Evolutionary conservation across 179 eudicot genomes (phyloP).

Genomic region (Patellifolia procumbens): DNA sequence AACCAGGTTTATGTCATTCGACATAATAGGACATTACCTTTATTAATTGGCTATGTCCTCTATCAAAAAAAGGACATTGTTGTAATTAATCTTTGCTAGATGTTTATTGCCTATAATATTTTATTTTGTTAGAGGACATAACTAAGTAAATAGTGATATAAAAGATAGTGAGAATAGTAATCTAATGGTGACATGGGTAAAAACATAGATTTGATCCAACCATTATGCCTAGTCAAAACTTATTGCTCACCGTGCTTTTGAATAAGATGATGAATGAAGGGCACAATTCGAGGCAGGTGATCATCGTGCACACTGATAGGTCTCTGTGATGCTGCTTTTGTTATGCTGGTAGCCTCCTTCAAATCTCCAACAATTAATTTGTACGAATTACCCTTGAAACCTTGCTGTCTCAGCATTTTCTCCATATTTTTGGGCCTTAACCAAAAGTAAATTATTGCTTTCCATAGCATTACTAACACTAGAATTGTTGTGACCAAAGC

Average conservation of each 20-base stretch:
- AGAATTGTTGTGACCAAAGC: not conserved
- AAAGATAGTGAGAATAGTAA: too few relatives aligned
- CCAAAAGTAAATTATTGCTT: not conserved
- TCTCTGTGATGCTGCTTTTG: not conserved
- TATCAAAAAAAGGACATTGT: too few relatives aligned
- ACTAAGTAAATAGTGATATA: too few relatives aligned
- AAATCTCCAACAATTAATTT: slow-evolving; percentile 1
- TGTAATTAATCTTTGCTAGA: too few relatives aligned
- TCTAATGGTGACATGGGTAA: too few relatives aligned
- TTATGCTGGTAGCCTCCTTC: not conserved
- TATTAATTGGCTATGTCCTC: too few relatives aligned
- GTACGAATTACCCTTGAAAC: slow-evolving; percentile 1
- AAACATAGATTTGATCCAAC: too few relatives aligned
- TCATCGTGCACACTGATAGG: not conserved
- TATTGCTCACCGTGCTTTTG: not conserved
- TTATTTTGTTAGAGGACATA: too few relatives aligned
- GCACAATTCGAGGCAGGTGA: not conserved
- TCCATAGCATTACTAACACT: not conserved
- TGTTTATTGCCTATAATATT: too few relatives aligned
- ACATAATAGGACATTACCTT: too few relatives aligned
- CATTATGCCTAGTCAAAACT: too few relatives aligned
- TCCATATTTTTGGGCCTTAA: not conserved
- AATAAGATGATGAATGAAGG: not conserved
- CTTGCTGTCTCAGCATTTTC: not conserved
- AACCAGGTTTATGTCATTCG: too few relatives aligned